phyloP scores from a whole-genome alignment of 1,284 basidiomycete species.

The Stereum hirsutum region DNA sequence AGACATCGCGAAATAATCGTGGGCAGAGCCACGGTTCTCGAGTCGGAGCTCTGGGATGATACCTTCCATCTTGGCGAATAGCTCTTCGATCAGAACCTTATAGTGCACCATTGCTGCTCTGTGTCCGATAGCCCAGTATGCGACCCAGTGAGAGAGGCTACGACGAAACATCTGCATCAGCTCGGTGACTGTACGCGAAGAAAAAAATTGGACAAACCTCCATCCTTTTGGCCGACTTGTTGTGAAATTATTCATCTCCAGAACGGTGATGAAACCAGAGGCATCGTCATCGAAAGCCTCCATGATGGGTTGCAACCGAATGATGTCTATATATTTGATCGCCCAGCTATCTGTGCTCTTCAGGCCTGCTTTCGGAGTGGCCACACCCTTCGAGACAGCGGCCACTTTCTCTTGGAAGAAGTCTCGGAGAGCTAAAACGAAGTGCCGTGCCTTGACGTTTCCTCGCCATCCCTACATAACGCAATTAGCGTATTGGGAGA shows the following conservation, averaged over 20 bases:
- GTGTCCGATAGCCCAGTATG: conserved; percentile 35
- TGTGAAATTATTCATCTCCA: conserved; percentile 37
- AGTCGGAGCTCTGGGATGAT: conserved; percentile 11
- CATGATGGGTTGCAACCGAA: conserved; percentile 31
- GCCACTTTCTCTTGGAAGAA: conserved; percentile 20
- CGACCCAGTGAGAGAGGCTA: conserved; percentile 35
- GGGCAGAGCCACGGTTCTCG: conserved; percentile 12
- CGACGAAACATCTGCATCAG: conserved; percentile 1
- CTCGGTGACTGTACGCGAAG: too few species aligned
- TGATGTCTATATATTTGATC: conserved; percentile 31
- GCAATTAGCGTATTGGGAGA: neutral
- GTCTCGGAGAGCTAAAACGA: conserved; percentile 26
- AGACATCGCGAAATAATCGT: conserved; percentile 12
- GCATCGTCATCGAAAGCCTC: conserved; percentile 43
- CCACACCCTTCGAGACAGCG: conserved; percentile 2
- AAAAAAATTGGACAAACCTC: conserved; percentile 15
- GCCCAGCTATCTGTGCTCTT: conserved; percentile 27
- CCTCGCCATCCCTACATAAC: conserved; percentile 21
- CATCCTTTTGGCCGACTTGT: conserved; percentile 20
- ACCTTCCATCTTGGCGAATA: conserved; percentile 15
- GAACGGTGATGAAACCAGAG: conserved; percentile 35
- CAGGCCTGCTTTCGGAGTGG: neutral
- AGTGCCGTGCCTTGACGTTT: conserved; percentile 24
- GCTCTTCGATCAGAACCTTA: conserved; percentile 13
- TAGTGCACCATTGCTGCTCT: conserved; percentile 14